Base-by-base conservation (phyloP, 805 yeast genomes). In the Schwanniomyces vanrijiae region DNA sequence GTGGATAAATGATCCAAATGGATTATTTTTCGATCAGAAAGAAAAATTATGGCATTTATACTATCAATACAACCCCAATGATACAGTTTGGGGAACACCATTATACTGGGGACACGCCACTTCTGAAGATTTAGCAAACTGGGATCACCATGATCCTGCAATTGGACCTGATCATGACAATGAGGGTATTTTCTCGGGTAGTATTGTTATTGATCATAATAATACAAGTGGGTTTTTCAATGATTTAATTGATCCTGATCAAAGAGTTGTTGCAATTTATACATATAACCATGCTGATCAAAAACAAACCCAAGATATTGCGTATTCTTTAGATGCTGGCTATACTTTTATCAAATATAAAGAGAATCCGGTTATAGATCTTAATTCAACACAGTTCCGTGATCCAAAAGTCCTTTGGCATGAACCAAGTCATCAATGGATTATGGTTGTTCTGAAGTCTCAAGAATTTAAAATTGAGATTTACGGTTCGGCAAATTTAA, bases 1-100 rank as follows among this genome's bases (percentile, higher is more conserved):
- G 5, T 72, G 73, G 66, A 65, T 72, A 72, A 72, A 72, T 52
- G 77, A 73, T 50, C 77, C 77, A n/a, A 71, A 71, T 48, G 77
- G 77, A 5, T 52, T 70, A 40, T 59, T 66, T 51, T 69, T 60
- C 48, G 69, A 68, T 50, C 51, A 54, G 8, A 55, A 50, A 29
- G 60, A 58, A 7, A 55, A 59, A 6, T 19, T 59, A 18, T 72
- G 62, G 60, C 77, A 72, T 49, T 33, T 63, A 43, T 72, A 68
- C 58, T 72, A 54, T 53, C 77, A 72, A 51, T 63, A 59, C 56
- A 65, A 68, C 47, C 75, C 75, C 2, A 54, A 63, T 38, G 64
- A 45, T 11, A 57, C 63, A 4, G 53, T 56, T 3, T 65, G 72
- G 61, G 73, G 64, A 0, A 48, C 52, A 26, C 73, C 70, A 19